Evolutionary conservation across 2,329 filamentous ascomycete genomes (phyloP).

Genomic region (Pestalotiopsis sp.): DNA sequence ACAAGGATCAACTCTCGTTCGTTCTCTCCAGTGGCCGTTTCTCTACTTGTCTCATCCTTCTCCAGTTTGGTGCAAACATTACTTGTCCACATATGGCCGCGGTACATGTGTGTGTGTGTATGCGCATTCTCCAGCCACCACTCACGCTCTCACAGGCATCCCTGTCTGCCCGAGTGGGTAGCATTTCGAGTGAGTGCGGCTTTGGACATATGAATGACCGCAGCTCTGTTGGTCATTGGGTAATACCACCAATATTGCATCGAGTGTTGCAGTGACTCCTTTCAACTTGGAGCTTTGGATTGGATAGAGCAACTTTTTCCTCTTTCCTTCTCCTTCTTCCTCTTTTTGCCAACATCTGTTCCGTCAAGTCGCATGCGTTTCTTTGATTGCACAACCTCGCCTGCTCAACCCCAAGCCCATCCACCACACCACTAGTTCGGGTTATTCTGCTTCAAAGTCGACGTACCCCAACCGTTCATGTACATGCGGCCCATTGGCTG

Average conservation of each 20-base stretch:
- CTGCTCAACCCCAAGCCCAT: conserved; percentile 7
- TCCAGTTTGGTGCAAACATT: background rate
- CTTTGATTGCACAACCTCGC: background rate
- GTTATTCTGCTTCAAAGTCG: background rate
- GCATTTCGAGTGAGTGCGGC: background rate
- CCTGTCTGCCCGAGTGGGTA: conserved; percentile 7
- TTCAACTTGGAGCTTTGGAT: conserved; percentile 1
- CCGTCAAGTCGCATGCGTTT: background rate
- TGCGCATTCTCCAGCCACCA: background rate
- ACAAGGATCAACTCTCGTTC: background rate
- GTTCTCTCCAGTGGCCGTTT: background rate
- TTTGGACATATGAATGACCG: conserved; percentile 1
- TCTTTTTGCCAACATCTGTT: background rate
- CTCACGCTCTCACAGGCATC: background rate
- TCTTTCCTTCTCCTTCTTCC: background rate
- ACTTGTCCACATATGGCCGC: background rate
- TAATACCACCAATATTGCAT: background rate
- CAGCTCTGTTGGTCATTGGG: conserved; percentile 5
- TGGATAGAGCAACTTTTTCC: background rate
- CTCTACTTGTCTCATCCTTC: background rate
- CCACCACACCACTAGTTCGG: background rate
- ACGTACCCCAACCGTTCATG: conserved; percentile 4
- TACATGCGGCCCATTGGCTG: conserved; percentile 2
- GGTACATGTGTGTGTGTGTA: background rate
- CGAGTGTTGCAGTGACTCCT: background rate